Conservation (phyloP, 805 yeast species). For the Starmerella etchellsii region DNA sequence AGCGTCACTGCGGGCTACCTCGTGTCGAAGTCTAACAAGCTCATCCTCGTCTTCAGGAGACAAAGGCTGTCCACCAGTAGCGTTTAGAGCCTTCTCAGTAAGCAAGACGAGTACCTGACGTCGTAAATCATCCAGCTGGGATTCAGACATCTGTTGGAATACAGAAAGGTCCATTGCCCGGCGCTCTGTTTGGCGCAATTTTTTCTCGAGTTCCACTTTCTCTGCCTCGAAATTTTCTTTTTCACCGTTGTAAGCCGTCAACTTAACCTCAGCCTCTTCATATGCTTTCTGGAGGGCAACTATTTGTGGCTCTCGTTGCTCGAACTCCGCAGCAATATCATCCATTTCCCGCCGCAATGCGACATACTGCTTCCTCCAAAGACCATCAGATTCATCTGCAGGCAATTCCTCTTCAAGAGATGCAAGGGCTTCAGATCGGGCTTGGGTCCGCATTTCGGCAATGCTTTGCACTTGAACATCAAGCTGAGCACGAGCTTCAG, state of each 20-base stretch:
- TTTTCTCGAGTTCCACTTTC: conserved; percentile 29
- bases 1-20: conserved; percentile 18
- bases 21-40: conserved; percentile 41
- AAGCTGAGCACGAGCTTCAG: conserved; percentile 21
- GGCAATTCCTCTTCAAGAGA: conserved; percentile 14
- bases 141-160: conserved; percentile 38
- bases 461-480: conserved; percentile 8
- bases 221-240: conserved; percentile 32
- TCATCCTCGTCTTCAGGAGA: conserved; percentile 52
- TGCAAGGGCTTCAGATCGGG: conserved; percentile 15
- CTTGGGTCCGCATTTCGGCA: conserved; percentile 9
- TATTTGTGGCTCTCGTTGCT: conserved; percentile 63
- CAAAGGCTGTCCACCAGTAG: conserved; percentile 48
- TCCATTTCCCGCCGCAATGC: conserved; percentile 59
- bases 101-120: conserved; percentile 69
- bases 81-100: conserved; percentile 43
- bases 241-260: conserved; percentile 43
- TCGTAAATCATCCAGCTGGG: conserved; percentile 59
- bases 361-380: conserved; percentile 60
- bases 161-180: conserved; percentile 34
- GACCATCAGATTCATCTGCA: conserved; percentile 37
- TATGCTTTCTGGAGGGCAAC: conserved; percentile 5
- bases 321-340: conserved; percentile 60
- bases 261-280: conserved; percentile 37
- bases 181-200: conserved; percentile 25